Evolutionary conservation across 2,329 filamentous ascomycete species (phyloP), one percentile per base, ranked within the genome.

Genomic region (Alternaria triticina): DNA sequence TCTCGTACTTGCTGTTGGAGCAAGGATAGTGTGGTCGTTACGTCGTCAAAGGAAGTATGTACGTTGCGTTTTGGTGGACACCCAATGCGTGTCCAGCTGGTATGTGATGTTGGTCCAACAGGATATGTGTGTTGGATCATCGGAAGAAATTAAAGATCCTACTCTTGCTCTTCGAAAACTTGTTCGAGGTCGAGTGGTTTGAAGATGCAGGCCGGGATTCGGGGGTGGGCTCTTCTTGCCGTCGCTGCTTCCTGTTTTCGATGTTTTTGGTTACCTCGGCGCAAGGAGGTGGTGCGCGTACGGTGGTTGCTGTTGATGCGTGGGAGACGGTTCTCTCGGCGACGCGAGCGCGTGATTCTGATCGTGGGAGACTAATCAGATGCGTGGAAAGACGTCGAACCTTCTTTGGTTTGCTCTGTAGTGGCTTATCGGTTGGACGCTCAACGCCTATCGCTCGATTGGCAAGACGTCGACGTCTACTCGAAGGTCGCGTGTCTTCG

Each of bases 71-170:
- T 45, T 7, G n/a, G 17, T 22, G 17, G 11, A 45, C 43, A 22
- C 43, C 2, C 17, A 20, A 45, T 45, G 17, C 20, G 36, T 40
- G n/a, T 40, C 36, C 20, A 13, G 20, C 1, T 22, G 43, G 12
- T 13, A 5, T 22, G 17, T 45, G 0, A 45, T 45, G 20, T 45
- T 22, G 20, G 43, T 13, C 17, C 22, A 47, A 47, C 45, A n/a
- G 23, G 22, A 13, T 47, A 47, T 20, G 45, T 25, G 13, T 47
- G 45, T 27, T 25, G 22, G 2, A 15, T 59, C 30, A 63, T n/a
- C 70, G 58, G 72, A 77, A 80, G 64, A 80, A 79, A 54, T 75
- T 79, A 66, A 80, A 77, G 28, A 80, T 76, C 54, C 69, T 66
- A 57, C 75, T 78, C 57, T 75, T 79, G 64, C 71, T 78, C 61